These are phyloP conservation scores for Coemansia sp. DNA, from an alignment of 192 early-diverging fungal genomes.

Conservation along the genomic window DNA sequence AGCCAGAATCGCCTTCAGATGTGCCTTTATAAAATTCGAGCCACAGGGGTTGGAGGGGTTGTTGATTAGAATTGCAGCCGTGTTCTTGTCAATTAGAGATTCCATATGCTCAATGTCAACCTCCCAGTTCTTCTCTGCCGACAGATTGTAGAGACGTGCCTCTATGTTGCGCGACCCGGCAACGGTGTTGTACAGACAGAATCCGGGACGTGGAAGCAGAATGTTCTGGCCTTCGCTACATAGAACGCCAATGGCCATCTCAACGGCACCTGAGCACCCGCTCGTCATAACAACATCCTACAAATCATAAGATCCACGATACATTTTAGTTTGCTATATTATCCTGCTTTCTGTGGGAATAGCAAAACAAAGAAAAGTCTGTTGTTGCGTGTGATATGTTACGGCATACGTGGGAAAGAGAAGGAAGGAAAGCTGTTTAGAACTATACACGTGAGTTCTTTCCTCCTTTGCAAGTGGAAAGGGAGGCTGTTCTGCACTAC, in stretches of 20 bases:
- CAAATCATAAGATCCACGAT: neutral
- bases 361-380: neutral
- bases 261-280: conserved; percentile 76
- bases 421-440: neutral
- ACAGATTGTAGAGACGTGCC: conserved; percentile 75
- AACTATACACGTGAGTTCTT: too few relatives aligned
- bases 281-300: conserved; percentile 80
- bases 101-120: conserved; percentile 78
- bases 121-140: conserved; percentile 81
- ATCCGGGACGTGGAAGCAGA: conserved; percentile 80
- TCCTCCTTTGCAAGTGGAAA: too few relatives aligned
- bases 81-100: conserved; percentile 78
- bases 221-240: conserved; percentile 84
- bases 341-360: neutral
- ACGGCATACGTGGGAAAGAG: conserved; percentile 22
- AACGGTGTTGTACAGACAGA: conserved; percentile 82
- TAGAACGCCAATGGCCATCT: conserved; percentile 71
- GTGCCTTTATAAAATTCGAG: conserved; percentile 74
- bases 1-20: conserved; percentile 68
- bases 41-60: conserved; percentile 94
- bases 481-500: neutral
- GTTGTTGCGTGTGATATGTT: conserved; percentile 3
- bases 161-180: conserved; percentile 76
- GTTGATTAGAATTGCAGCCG: conserved; percentile 80
- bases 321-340: neutral